Conservation (phyloP, 345 rosid species). For the Lepidium sativum region DNA sequence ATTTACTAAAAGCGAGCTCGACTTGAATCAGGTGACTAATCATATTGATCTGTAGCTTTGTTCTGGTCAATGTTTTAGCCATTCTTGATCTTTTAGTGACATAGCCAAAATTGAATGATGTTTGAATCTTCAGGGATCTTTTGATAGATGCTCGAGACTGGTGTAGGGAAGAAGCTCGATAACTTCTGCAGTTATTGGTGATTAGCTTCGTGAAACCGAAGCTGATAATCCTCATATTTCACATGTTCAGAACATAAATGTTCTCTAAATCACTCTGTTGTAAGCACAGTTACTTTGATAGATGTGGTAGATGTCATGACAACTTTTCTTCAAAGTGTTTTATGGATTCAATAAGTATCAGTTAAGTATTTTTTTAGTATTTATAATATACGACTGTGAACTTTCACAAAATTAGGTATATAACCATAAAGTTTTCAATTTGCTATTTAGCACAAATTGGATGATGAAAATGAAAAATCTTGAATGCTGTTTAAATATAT, state of each 20-base stretch:
- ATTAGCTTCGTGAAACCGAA: constrained; percentile 4
- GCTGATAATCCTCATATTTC: constrained; percentile 10
- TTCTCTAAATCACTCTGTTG: constrained; percentile 1
- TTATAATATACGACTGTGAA: not conserved
- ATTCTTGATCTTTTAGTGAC: not conserved
- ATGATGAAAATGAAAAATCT: no score
- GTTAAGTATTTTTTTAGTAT: not conserved
- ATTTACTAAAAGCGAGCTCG: constrained; percentile 40
- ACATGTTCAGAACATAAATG: constrained; percentile 1
- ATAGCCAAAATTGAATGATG: not conserved
- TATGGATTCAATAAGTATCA: not conserved
- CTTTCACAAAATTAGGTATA: not conserved
- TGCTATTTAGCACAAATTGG: no score
- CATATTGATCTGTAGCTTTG: not conserved
- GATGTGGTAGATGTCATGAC: not conserved
- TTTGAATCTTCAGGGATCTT: constrained; percentile 6
- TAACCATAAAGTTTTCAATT: not conserved
- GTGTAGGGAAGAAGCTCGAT: constrained; percentile 7
- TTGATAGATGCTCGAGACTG: not conserved
- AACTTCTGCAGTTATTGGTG: not conserved
- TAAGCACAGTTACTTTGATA: not conserved
- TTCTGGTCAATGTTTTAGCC: not conserved
- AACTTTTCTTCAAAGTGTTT: not conserved
- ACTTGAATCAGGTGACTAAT: constrained; percentile 28
- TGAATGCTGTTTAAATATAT: no score